Percentiles rank a stretch among this genome's conserved stretches.
These are phyloP conservation scores for Globisporangium carolinianum DNA, from an alignment of 352 stramenopile species.

Conservation along the genomic window DNA sequence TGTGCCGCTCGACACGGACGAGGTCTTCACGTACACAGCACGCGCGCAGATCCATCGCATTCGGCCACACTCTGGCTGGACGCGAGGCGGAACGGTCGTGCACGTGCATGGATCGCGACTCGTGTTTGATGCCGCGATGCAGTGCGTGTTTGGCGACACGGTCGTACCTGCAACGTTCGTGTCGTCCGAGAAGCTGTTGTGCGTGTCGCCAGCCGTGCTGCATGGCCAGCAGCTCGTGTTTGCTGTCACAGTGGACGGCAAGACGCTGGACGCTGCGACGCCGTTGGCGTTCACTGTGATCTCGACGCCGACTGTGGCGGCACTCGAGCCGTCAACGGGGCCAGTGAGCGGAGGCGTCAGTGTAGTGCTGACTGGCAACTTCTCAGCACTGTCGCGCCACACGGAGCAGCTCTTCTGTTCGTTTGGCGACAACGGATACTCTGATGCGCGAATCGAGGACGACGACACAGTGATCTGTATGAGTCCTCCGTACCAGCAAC, in stretches of 20 bases:
- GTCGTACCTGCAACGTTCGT: constrained; percentile 18
- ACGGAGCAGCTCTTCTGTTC: constrained; percentile 19
- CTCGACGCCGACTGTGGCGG: constrained; percentile 7
- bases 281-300: constrained; percentile 22
- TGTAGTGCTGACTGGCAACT: constrained; percentile 23
- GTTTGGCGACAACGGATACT: constrained; percentile 18
- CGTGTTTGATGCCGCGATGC: constrained; percentile 9
- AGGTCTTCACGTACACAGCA: constrained; percentile 10
- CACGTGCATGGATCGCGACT: constrained; percentile 22
- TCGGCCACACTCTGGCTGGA: constrained; percentile 26
- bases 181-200: constrained; percentile 20
- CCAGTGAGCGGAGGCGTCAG: constrained; percentile 20
- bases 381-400: constrained; percentile 8
- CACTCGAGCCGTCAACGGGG: constrained; percentile 19
- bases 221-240: constrained; percentile 10
- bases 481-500: constrained; percentile 12
- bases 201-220: constrained; percentile 17
- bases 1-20: constrained; percentile 1
- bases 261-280: constrained; percentile 7
- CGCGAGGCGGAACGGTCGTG: constrained; percentile 22
- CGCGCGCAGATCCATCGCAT: constrained; percentile 18
- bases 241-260: constrained; percentile 9
- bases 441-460: constrained; percentile 7
- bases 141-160: constrained; percentile 30
- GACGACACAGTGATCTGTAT: constrained; percentile 16